Evolutionary conservation across 805 yeast species (phyloP), one percentile per base, ranked within the genome.

Genomic region (Soucietia sequanensis): DNA sequence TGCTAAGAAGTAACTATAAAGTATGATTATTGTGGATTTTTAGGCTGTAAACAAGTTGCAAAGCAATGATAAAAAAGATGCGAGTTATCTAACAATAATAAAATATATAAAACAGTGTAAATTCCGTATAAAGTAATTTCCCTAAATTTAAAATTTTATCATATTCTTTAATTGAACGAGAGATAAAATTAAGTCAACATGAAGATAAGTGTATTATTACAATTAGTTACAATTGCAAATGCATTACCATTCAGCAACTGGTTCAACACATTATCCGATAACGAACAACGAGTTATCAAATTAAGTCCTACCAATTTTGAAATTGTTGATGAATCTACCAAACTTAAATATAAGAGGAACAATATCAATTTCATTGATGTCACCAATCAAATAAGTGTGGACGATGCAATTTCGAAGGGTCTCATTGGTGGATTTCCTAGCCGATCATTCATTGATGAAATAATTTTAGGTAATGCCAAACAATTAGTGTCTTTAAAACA

Each of bases 281-380:
- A 25, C 13, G 45, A 42, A 13, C 27, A 42, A 11, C 45, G 67
- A 21, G 39, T 68, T 14, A 54, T 68, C 46, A 68, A 68, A 46
- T 38, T 57, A 13, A 65, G 68, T 1, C 67, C 69, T 6, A 42
- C 47, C 16, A 45, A 54, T 4, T 66, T 43, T 39, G 45, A 46
- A 32, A 29, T 64, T 2, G 62, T 62, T n/a, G 43, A 60, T 9
- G 76, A 70, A 40, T 38, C 42, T 6, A 64, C 59, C 8, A 70
- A 70, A 42, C 44, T 60, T 37, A 34, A 43, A 4, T 52, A 64
- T 36, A 56, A 47, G 36, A 55, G 75, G 33, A 54, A 64, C 24
- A 80, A 81, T 33, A 56, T 68, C 22, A 71, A 65, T 17, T 84
- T 81, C 52, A 75, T 84, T 43, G 91, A 84, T 58, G 70, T 83